Evolutionary conservation across 1,139 yeast species (phyloP).

Genomic region (Suhomyces choctaworum): DNA sequence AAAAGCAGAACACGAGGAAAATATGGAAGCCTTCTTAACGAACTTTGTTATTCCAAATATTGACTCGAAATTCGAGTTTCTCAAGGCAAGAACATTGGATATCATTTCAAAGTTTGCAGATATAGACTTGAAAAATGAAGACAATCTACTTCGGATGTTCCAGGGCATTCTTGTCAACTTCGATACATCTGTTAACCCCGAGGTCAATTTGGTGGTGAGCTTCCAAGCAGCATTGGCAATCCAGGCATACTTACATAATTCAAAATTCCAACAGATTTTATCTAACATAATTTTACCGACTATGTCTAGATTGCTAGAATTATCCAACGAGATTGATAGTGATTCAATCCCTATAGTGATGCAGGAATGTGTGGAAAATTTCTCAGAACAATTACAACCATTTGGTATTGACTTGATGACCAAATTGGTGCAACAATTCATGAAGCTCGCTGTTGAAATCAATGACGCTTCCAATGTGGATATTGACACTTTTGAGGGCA

Average conservation of each 20-base stretch:
- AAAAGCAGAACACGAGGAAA: conserved; percentile 50
- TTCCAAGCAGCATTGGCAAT: conserved; percentile 84
- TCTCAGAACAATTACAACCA: conserved; percentile 86
- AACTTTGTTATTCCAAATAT: conserved; percentile 73
- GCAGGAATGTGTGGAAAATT: conserved; percentile 93
- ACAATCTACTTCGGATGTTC: conserved; percentile 55
- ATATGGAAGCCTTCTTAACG: conserved; percentile 70
- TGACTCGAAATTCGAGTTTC: conserved; percentile 62
- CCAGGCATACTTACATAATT: conserved; percentile 71
- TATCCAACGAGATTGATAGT: conserved; percentile 81
- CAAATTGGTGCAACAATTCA: conserved; percentile 76
- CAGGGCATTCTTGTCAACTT: conserved; percentile 69
- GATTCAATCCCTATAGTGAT: conserved; percentile 88
- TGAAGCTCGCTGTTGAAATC: conserved; percentile 70
- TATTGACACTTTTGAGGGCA: conserved; percentile 37
- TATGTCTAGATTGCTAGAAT: conserved; percentile 73
- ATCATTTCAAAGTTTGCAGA: conserved; percentile 70
- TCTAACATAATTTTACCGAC: conserved; percentile 72
- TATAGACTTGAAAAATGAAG: conserved; percentile 51
- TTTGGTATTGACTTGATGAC: conserved; percentile 86
- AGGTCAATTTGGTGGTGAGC: conserved; percentile 69
- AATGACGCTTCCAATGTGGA: conserved; percentile 59
- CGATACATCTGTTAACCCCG: conserved; percentile 34
- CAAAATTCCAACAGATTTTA: conserved; percentile 66
- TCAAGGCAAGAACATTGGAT: conserved; percentile 85